Evolutionary conservation across 306 rosid genomes (phyloP).

Genomic region (Prunus fruticosa): DNA sequence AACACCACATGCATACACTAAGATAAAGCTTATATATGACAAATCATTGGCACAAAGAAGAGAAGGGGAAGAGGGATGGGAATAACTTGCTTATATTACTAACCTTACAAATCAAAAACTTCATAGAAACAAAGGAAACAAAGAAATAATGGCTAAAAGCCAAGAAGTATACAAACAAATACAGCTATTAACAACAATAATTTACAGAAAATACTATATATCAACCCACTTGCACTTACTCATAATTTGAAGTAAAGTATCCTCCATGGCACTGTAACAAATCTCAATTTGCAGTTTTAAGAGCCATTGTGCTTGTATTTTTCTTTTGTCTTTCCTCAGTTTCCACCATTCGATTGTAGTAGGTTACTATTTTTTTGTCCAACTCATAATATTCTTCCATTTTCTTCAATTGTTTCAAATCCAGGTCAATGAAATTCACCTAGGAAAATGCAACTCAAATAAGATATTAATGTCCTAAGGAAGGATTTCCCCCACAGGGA

Average conservation of each 20-base stretch:
- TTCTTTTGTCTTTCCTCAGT: conserved; percentile 41
- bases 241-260: conserved; percentile 11
- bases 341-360: conserved; percentile 58
- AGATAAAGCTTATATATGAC: no score
- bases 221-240: conserved; percentile 25
- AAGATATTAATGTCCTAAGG: conserved; percentile 22
- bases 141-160: not conserved
- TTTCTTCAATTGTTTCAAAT: conserved; percentile 75
- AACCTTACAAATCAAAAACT: not conserved
- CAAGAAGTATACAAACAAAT: not conserved
- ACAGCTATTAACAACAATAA: conserved; percentile 17
- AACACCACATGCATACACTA: no score
- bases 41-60: no score
- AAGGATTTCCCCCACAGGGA: not conserved
- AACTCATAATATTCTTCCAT: conserved; percentile 85
- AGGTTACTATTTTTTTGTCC: conserved; percentile 79
- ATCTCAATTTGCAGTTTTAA: conserved; percentile 27
- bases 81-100: no score
- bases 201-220: conserved; percentile 23
- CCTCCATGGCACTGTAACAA: conserved; percentile 32
- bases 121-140: not conserved
- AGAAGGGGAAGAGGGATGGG: no score
- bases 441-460: conserved; percentile 34
- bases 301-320: conserved; percentile 31
- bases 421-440: conserved; percentile 84